Conservation (phyloP, 2,329 filamentous ascomycete species). For the Aspergillus sp. region DNA sequence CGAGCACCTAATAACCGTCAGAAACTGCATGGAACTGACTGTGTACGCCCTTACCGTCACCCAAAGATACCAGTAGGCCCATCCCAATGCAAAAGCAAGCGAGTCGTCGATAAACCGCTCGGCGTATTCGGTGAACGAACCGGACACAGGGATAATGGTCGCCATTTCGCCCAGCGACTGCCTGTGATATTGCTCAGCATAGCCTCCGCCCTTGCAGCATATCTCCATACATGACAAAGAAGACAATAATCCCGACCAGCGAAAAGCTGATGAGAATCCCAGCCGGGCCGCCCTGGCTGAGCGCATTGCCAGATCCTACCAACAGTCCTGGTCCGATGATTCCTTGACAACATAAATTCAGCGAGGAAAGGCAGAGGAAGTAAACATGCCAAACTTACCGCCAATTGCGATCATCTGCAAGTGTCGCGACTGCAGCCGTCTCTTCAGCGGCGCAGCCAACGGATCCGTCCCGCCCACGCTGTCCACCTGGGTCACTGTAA, state of each 20-base stretch:
- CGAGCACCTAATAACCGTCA: constrained; percentile 14
- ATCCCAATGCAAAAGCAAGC: constrained; percentile 59
- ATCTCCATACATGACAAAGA: constrained; percentile 27
- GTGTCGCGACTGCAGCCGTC: constrained; percentile 48
- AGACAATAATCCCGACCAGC: constrained; percentile 61
- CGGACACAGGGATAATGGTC: constrained; percentile 61
- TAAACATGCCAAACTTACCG: constrained; percentile 42
- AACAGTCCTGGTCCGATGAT: constrained; percentile 61
- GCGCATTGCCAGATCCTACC: constrained; percentile 60
- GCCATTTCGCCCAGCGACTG: constrained; percentile 67
- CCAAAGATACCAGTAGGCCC: constrained; percentile 55
- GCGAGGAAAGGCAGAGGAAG: not conserved
- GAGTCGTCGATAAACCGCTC: constrained; percentile 63
- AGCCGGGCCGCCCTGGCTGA: constrained; percentile 60
- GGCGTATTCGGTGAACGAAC: constrained; percentile 61
- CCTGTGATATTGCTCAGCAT: constrained; percentile 38
- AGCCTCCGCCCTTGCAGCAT: not conserved
- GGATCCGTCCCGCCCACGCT: constrained; percentile 8
- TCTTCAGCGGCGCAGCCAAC: constrained; percentile 22
- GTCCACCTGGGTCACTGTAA: no score
- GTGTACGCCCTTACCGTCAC: constrained; percentile 21
- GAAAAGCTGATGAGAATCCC: constrained; percentile 64
- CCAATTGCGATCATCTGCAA: constrained; percentile 56
- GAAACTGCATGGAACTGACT: not conserved
- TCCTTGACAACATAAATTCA: constrained; percentile 32